These are phyloP conservation scores for Cercospora nicotianae DNA, from an alignment of 2,329 filamentous ascomycete genomes.

Conservation along the genomic window DNA sequence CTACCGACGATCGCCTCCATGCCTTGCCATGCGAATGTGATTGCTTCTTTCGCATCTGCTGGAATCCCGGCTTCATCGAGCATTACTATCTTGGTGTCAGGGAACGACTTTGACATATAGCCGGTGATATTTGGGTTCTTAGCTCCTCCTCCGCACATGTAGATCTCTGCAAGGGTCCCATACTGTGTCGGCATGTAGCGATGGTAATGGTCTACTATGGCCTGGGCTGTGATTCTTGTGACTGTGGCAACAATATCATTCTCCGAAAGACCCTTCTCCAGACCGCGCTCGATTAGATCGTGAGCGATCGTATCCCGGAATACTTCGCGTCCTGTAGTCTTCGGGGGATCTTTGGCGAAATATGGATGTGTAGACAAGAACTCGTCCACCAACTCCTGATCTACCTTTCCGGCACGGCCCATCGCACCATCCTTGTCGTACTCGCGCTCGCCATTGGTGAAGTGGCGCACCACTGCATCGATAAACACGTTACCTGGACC, in stretches of 20 bases:
- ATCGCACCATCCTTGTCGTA: constrained; percentile 38
- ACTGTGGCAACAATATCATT: constrained; percentile 60
- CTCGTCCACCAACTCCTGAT: constrained; percentile 37
- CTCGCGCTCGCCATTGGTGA: constrained; percentile 35
- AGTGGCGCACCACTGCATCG: constrained; percentile 36
- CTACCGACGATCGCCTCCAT: constrained; percentile 60
- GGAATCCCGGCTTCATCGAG: constrained; percentile 60
- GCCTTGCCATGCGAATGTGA: constrained; percentile 61
- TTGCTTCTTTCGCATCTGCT: constrained; percentile 59
- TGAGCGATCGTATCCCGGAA: constrained; percentile 59
- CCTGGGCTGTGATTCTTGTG: constrained; percentile 60
- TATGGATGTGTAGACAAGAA: constrained; percentile 46
- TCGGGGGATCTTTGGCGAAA: constrained; percentile 53
- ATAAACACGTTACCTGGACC: constrained; percentile 40
- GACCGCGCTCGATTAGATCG: constrained; percentile 51
- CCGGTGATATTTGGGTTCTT: constrained; percentile 59
- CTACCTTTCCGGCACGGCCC: constrained; percentile 34
- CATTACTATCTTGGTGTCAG: constrained; percentile 53
- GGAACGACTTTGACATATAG: constrained; percentile 54
- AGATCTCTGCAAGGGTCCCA: constrained; percentile 53
- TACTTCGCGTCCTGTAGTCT: constrained; percentile 61
- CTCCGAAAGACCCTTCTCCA: constrained; percentile 34
- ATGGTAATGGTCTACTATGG: constrained; percentile 54
- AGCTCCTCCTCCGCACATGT: constrained; percentile 61
- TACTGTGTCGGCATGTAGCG: constrained; percentile 51